Base-by-base conservation (phyloP, 441 rosid genomes). In the Hura crepitans region DNA sequence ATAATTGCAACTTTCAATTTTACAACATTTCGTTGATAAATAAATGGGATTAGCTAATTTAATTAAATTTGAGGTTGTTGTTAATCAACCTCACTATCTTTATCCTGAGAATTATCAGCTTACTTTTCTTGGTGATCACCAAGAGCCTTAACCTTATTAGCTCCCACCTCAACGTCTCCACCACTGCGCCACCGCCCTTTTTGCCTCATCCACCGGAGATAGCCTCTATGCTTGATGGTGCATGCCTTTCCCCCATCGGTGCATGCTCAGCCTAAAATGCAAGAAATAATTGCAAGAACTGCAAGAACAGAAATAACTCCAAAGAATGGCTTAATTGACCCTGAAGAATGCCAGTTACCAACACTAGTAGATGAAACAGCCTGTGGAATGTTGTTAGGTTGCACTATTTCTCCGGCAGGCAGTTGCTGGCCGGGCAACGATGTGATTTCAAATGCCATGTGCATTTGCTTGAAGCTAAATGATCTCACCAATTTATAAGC, bases 311-410 rank as follows among this genome's bases (percentile, higher is more conserved):
- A 89, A 61, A 91, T 82, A 50, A 85, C 90, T 0, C 76, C 90
- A 13, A 91, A 82, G 81, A 91, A 89, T 0, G 90, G 93, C 46
- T 91, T 88, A n/a, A 87, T 81, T 33, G 92, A 80, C n/a, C 91
- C 90, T 0, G 86, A 73, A 60, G 80, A 70, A 17, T 46, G 71
- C 72, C 58, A 50, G 37, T 45, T 39, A 50, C 25, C 31, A 33
- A n/a, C 11, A 46, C 47, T 59, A 58, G 69, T 75, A 25, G 70
- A 68, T 12, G 85, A 70, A 28, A 76, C 75, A 13, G 64, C 77
- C 68, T 58, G 74, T 0, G 83, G 78, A 13, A 66, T 74, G 35
- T 62, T 23, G 65, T 46, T 75, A 3, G 76, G 73, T 71, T 60
- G 74, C 62, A 43, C 84, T 9, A 74, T 54, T 30, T 73, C 68